Percentiles rank a stretch among this genome's conserved stretches.
phyloP scores from a whole-genome alignment of 2,329 filamentous ascomycete species.

The Gaeumannomyces sp. region DNA sequence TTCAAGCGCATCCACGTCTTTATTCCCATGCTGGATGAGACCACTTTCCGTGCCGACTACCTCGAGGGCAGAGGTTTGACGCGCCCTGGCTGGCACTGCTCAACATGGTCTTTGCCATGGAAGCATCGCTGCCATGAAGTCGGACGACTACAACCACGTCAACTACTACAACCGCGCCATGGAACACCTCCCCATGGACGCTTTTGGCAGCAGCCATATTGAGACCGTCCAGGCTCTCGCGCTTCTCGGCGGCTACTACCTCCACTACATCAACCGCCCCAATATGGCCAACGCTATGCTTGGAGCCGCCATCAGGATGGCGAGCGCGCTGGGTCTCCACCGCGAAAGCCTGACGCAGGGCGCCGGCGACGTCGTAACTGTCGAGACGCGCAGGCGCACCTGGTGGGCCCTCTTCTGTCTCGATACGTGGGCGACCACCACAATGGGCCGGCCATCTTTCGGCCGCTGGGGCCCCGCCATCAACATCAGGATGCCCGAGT shows the following conservation, averaged over 20 bases:
- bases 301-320: constrained; percentile 66
- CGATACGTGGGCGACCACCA: constrained; percentile 68
- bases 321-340: constrained; percentile 66
- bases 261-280: constrained; percentile 71
- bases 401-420: constrained; percentile 73
- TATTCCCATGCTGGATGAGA: constrained; percentile 68
- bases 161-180: constrained; percentile 64
- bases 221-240: constrained; percentile 67
- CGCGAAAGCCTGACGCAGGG: constrained; percentile 47
- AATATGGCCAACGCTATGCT: constrained; percentile 71
- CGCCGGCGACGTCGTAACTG: constrained; percentile 41
- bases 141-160: constrained; percentile 60
- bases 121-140: constrained; percentile 60
- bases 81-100: constrained; percentile 65
- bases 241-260: constrained; percentile 68
- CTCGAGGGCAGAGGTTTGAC: constrained; percentile 56
- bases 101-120: constrained; percentile 73
- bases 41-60: constrained; percentile 60
- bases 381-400: constrained; percentile 58
- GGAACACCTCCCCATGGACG: constrained; percentile 59
- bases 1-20: constrained; percentile 69
- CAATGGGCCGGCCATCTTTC: constrained; percentile 63
- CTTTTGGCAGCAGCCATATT: constrained; percentile 64
- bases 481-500: constrained; percentile 57
- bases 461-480: constrained; percentile 63